Evolutionary conservation across 2,329 filamentous ascomycete species (phyloP).

Genomic region (Rhytidhysteron rufulum): DNA sequence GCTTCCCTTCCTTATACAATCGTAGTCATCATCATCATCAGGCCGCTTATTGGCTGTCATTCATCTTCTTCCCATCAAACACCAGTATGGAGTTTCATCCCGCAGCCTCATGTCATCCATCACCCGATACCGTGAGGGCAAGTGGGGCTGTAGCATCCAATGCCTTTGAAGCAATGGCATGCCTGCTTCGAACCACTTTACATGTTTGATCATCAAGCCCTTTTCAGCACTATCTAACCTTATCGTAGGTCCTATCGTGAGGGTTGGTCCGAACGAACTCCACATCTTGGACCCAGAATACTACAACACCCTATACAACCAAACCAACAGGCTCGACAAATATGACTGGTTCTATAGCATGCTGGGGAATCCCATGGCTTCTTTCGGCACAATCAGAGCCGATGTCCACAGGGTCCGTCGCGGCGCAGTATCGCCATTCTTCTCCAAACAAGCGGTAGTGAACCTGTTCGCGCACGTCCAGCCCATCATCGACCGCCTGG

Average conservation of each 20-base stretch:
- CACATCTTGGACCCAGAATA: constrained; percentile 28
- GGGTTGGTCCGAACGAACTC: constrained; percentile 30
- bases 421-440: background rate
- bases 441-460: constrained; percentile 8
- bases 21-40: no score
- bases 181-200: no score
- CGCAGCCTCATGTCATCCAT: no score
- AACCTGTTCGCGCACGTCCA: constrained; percentile 9
- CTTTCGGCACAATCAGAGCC: constrained; percentile 13
- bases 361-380: constrained; percentile 9
- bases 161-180: no score
- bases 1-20: background rate
- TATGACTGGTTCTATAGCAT: constrained; percentile 6
- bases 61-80: background rate
- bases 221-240: background rate
- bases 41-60: no score
- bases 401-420: constrained; percentile 6
- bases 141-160: no score
- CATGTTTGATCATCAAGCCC: no score
- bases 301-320: constrained; percentile 13
- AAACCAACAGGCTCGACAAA: constrained; percentile 10
- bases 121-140: no score
- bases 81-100: no score
- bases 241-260: constrained; percentile 24
- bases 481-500: constrained; percentile 7